Evolutionary conservation across 495 filamentous ascomycete genomes (phyloP), one percentile per base, ranked within the genome.

Genomic region (Tetracladium setigerum): DNA sequence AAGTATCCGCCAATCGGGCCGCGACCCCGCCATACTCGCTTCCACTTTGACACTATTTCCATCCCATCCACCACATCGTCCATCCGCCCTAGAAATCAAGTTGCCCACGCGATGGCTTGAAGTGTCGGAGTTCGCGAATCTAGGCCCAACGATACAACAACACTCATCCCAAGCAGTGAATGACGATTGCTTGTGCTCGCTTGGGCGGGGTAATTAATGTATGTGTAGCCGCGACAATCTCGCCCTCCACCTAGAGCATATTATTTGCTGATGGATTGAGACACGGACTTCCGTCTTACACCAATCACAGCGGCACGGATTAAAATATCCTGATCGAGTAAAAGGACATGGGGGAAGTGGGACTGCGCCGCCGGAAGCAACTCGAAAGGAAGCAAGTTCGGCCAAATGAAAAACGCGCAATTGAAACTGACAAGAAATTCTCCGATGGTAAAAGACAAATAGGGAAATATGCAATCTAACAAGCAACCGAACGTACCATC

Each of bases 401-500:
- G 16, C 22, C 22, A 27, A 27, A 27, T 27, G 22, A 44, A 33
- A 44, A 47, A 36, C 50, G 50, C 22, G 52, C 52, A 48, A 45
- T 46, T 18, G 9, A 47, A 18, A 47, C 43, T 39, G 38, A 27
- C 19, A 33, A 39, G 43, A 11, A 19, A 46, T 44, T n/a, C 24
- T 31, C 39, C 19, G 40, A 32, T 15, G 22, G 40, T 3, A 57
- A 53, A 56, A 49, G 50, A 31, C 43, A 47, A 48, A 35, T 10
- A 1, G 30, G 30, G 41, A 30, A 10, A 30, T 17, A 44, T 27
- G 8, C 35, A 31, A 47, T 27, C 39, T 47, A 38, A 54, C 22
- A 27, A 27, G 22, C 22, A 27, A 38, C 51, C 38, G 49, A 13
- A 52, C 58, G 27, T 61, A 61, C 58, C 52, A 44, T 61, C 58